phyloP scores from a whole-genome alignment of 1,284 basidiomycete genomes.

The Austropuccinia psidii region DNA sequence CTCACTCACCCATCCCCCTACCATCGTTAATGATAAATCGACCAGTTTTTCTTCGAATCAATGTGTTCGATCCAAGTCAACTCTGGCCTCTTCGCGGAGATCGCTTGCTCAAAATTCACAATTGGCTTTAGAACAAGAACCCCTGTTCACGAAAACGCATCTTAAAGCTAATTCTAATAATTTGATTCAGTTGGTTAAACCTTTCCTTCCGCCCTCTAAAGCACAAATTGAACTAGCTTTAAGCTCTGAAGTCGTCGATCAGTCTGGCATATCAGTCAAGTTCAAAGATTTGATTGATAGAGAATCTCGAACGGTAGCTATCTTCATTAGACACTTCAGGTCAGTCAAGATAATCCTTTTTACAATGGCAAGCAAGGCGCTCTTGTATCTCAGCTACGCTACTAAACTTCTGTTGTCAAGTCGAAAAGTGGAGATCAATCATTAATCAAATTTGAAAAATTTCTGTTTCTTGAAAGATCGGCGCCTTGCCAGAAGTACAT shows the following conservation, averaged over 20 bases:
- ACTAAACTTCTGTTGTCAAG: too few relatives aligned
- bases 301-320: constrained; percentile 14
- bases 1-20: too few relatives aligned
- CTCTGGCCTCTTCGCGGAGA: too few relatives aligned
- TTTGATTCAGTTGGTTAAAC: too few relatives aligned
- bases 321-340: constrained; percentile 32
- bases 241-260: constrained; percentile 6
- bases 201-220: neutral
- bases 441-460: neutral
- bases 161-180: too few relatives aligned
- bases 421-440: too few relatives aligned
- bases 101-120: too few relatives aligned
- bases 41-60: too few relatives aligned
- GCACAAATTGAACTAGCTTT: constrained; percentile 4
- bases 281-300: constrained; percentile 17
- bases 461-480: neutral
- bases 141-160: too few relatives aligned
- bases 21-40: too few relatives aligned
- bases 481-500: constrained; percentile 6
- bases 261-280: neutral
- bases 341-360: neutral
- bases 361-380: neutral
- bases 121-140: too few relatives aligned
- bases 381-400: neutral
- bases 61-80: too few relatives aligned